These are phyloP conservation scores for Lentinula edodes DNA, from an alignment of 768 basidiomycete genomes.

Conservation along the genomic window DNA sequence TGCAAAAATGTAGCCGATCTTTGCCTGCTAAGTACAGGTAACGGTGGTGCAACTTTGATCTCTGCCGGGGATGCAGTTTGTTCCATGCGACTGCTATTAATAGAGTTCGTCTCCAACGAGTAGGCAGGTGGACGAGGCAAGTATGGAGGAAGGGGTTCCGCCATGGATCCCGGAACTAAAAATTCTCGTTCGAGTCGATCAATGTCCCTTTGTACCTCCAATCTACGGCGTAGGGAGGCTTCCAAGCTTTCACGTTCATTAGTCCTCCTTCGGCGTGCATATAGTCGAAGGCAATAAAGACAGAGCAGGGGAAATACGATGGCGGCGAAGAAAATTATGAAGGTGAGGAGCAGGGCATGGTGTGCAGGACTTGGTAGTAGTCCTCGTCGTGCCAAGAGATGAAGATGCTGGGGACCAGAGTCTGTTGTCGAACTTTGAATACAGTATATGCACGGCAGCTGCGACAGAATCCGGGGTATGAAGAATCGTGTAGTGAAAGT, in stretches of 20 bases:
- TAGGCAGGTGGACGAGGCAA: conserved; percentile 2
- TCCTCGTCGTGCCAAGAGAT: not conserved
- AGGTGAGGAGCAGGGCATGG: not conserved
- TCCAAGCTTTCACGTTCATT: not conserved
- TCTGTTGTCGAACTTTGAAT: not conserved
- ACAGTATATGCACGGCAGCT: not conserved
- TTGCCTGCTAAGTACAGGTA: not conserved
- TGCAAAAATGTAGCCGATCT: not conserved
- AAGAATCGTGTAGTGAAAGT: not conserved
- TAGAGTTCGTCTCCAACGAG: not conserved
- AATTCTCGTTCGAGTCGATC: not conserved
- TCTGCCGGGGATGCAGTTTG: not conserved
- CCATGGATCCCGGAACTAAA: not conserved
- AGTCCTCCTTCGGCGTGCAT: not conserved
- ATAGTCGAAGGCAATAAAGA: not conserved
- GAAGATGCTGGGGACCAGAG: not conserved
- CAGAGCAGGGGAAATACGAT: not conserved
- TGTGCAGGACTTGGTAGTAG: not conserved
- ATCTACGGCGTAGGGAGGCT: not conserved
- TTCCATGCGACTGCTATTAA: not conserved
- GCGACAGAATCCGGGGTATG: not conserved
- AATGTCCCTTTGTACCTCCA: not conserved
- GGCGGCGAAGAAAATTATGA: not conserved
- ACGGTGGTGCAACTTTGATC: not conserved
- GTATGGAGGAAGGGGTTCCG: conserved; percentile 4